Evolutionary conservation across 768 basidiomycete species (phyloP), one percentile per base, ranked within the genome.

Genomic region (Mrakia blollopis): DNA sequence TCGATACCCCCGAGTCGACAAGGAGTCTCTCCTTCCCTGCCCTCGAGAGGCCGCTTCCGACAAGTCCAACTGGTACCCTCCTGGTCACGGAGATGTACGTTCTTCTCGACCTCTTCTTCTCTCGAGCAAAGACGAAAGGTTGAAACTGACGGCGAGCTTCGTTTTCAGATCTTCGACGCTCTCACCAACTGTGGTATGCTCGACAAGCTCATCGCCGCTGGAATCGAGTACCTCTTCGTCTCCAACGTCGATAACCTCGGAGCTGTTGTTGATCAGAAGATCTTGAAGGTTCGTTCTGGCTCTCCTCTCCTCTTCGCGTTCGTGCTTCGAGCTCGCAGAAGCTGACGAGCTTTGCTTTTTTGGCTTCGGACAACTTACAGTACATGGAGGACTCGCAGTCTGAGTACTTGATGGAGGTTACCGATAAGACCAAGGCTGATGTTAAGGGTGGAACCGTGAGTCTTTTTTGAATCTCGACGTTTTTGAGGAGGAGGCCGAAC

Each of bases 161-260:
- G 44, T 35, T 44, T 39, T 11, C 52, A 72, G 71, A 77, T 98
- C 81, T 98, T 94, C 86, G 93, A 95, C 81, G 93, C 94, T 50
- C 87, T 98, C 79, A 85, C 89, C 81, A 94, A 94, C 85, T 93
- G 91, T 32, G 94, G 95, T 79, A 89, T 94, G 72, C 87, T 98
- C 79, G 93, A 96, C 82, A 90, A 92, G 85, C 88, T 98, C 61
- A 85, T 98, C 74, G 86, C 90, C 16, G 91, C 92, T 80, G 95
- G 95, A 84, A 97, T 96, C 84, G 93, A 98, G 85, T 98, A 96
- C 85, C 89, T 97, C 80, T 98, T 97, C 83, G 92, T 94, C 73
- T 96, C 94, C 84, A 98, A 98, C 87, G 94, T 94, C 67, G 95
- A 75, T 54, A 78, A 74, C 77, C 69, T 78, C 57, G 77, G 77